Evolutionary conservation across 345 rosid species (phyloP).

Genomic region (Hypericum androsaemum): DNA sequence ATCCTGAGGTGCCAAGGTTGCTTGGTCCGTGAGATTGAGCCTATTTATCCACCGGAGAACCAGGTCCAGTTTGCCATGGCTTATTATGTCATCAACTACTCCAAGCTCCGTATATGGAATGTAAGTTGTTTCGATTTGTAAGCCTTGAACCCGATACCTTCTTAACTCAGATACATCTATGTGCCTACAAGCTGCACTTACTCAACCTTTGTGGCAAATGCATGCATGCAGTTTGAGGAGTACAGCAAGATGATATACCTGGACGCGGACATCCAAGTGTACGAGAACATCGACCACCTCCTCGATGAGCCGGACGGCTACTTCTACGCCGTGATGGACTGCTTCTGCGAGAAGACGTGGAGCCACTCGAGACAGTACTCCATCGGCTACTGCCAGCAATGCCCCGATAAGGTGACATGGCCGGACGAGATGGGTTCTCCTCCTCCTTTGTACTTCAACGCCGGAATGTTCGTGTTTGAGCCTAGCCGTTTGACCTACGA

Average conservation of each 20-base stretch:
- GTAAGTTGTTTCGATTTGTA: slow-evolving; percentile 1
- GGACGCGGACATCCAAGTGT: slow-evolving; percentile 21
- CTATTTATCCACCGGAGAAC: slow-evolving; percentile 20
- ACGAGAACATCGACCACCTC: slow-evolving; percentile 16
- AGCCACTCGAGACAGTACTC: slow-evolving; percentile 11
- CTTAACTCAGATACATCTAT: too few species aligned
- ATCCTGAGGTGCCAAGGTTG: slow-evolving; percentile 19
- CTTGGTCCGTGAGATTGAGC: slow-evolving; percentile 15
- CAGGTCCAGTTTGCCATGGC: slow-evolving; percentile 21
- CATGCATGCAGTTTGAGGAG: slow-evolving; percentile 10
- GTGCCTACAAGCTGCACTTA: too few species aligned
- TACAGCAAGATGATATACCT: slow-evolving; percentile 17
- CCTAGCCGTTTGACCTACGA: slow-evolving; percentile 13
- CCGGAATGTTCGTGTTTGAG: slow-evolving; percentile 19
- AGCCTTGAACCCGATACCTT: too few species aligned
- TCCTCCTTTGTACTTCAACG: slow-evolving; percentile 19
- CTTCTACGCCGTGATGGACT: slow-evolving; percentile 14
- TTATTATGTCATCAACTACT: slow-evolving; percentile 21
- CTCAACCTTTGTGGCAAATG: too few species aligned
- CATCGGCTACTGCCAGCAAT: slow-evolving; percentile 17
- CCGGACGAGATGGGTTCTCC: slow-evolving; percentile 18
- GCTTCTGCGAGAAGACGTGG: slow-evolving; percentile 21
- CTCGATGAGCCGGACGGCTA: slow-evolving; percentile 15
- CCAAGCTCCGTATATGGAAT: slow-evolving; percentile 18
- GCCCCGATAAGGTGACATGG: slow-evolving; percentile 14